phyloP scores from a whole-genome alignment of 768 basidiomycete species.

The Wakefieldia striispora region DNA sequence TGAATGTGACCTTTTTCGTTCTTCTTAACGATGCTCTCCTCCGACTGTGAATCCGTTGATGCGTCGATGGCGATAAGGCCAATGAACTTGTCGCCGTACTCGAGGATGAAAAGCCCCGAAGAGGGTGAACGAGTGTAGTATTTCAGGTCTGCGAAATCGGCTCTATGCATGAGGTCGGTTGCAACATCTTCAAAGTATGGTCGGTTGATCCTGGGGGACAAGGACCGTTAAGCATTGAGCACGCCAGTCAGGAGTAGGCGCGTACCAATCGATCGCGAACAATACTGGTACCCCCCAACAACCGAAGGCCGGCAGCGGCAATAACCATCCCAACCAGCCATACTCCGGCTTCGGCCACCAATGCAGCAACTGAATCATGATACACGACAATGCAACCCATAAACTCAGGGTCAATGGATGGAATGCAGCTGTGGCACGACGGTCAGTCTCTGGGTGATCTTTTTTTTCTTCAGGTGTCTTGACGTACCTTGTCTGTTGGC shows the following conservation, averaged over 20 bases:
- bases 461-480: not conserved
- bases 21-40: conserved; percentile 26
- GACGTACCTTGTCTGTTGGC: conserved; percentile 60
- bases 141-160: conserved; percentile 53
- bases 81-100: conserved; percentile 54
- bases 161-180: conserved; percentile 48
- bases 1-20: conserved; percentile 14
- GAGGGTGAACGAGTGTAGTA: conserved; percentile 62
- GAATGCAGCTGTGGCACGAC: conserved; percentile 43
- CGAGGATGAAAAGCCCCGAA: conserved; percentile 71
- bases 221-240: not conserved
- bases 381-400: conserved; percentile 60
- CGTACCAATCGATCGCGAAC: conserved; percentile 68
- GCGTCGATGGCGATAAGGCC: conserved; percentile 75
- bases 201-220: conserved; percentile 58
- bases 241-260: not conserved
- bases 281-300: conserved; percentile 61
- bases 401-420: conserved; percentile 58
- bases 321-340: conserved; percentile 50
- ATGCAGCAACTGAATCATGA: conserved; percentile 56
- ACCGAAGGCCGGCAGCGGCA: conserved; percentile 65
- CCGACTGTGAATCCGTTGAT: conserved; percentile 38
- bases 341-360: conserved; percentile 62
- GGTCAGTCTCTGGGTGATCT: not conserved
- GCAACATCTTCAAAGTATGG: conserved; percentile 59